Conservation (phyloP, 2,329 filamentous ascomycete genomes). For the Bimuria novae-zelandiae region DNA sequence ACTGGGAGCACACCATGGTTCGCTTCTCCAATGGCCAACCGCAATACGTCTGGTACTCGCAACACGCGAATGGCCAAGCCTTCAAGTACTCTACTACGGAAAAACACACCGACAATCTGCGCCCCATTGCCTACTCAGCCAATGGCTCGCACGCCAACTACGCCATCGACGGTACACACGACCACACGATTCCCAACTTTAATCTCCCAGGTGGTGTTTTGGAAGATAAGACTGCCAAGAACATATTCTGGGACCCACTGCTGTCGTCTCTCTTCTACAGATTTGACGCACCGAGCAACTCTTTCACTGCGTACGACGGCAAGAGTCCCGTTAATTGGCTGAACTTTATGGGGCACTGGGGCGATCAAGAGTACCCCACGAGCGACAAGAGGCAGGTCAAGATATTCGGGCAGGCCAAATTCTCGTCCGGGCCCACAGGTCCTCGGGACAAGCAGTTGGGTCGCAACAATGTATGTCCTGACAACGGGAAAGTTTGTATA, state of each 20-base stretch:
- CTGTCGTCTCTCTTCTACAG: conserved; percentile 61
- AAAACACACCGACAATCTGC: conserved; percentile 55
- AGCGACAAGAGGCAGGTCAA: conserved; percentile 56
- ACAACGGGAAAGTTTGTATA: conserved; percentile 53
- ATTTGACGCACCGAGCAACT: conserved; percentile 50
- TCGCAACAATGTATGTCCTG: conserved; percentile 61
- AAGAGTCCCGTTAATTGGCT: conserved; percentile 59
- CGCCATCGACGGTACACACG: conserved; percentile 62
- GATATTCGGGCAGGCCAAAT: conserved; percentile 54
- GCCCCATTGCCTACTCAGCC: conserved; percentile 63
- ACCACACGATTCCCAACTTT: conserved; percentile 65
- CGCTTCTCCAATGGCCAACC: conserved; percentile 64
- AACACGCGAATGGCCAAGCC: conserved; percentile 66
- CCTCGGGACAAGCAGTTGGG: conserved; percentile 64
- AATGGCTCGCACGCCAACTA: conserved; percentile 70
- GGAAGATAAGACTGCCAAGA: conserved; percentile 60
- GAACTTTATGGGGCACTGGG: conserved; percentile 64
- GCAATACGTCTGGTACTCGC: conserved; percentile 64
- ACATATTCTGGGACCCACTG: conserved; percentile 64
- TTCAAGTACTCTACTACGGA: conserved; percentile 60
- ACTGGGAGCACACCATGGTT: conserved; percentile 71
- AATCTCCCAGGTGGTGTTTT: conserved; percentile 59
- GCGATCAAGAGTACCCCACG: conserved; percentile 63
- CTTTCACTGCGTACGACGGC: conserved; percentile 56
- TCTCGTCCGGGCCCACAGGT: conserved; percentile 63